These are phyloP conservation scores for Ceratobasidium sp. DNA, from an alignment of 1,284 basidiomycete species.

Conservation along the genomic window DNA sequence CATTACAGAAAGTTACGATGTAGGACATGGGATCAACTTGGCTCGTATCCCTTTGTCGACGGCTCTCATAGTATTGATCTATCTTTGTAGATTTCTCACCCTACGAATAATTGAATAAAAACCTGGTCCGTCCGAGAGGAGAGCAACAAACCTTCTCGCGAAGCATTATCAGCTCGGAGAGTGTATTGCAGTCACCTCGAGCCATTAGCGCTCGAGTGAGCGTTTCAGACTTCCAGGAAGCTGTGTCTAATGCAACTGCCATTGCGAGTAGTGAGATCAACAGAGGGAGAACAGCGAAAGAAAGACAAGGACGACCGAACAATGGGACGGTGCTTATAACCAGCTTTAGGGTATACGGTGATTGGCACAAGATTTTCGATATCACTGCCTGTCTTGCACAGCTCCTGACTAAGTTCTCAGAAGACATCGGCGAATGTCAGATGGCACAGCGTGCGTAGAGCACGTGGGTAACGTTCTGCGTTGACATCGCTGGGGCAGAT, in stretches of 20 bases:
- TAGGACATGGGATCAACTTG: not conserved
- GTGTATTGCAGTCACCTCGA: conserved; percentile 14
- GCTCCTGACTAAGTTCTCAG: not conserved
- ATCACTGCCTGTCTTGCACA: not conserved
- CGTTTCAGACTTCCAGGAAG: conserved; percentile 24
- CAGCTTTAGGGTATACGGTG: not conserved
- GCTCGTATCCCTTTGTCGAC: not conserved
- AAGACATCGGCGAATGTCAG: not conserved
- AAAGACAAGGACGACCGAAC: not conserved
- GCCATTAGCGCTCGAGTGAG: conserved; percentile 20
- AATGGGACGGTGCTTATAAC: not conserved
- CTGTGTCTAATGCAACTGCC: conserved; percentile 9
- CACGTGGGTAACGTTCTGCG: not conserved
- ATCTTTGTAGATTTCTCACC: conserved; percentile 12
- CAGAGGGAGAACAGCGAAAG: not conserved
- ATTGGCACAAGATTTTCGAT: not conserved
- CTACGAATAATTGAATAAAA: not conserved
- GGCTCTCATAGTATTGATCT: conserved; percentile 26
- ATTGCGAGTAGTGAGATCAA: not conserved
- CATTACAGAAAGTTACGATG: not conserved
- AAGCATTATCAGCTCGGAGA: conserved; percentile 1
- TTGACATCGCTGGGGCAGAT: too few species aligned
- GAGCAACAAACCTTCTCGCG: not conserved
- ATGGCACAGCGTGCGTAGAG: not conserved
- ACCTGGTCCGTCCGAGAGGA: conserved; percentile 60